Percentiles rank a stretch among this genome's conserved stretches.
phyloP scores from a whole-genome alignment of 352 stramenopile species.

The Aphanomyces stellatus region DNA sequence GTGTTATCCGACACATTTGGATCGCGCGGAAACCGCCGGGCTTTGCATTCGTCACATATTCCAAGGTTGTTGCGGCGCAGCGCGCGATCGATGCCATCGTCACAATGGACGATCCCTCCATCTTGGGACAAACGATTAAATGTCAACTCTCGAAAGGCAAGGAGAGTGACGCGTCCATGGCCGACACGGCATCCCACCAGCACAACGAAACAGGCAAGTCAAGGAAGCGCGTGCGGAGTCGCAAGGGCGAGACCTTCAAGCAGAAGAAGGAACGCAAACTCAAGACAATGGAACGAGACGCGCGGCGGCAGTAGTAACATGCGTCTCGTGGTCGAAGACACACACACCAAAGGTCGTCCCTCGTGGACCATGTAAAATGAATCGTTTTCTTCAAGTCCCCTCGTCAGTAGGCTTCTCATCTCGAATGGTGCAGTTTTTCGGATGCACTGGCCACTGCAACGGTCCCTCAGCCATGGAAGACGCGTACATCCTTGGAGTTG shows the following conservation, averaged over 20 bases:
- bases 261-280: slow-evolving; percentile 17
- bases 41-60: slow-evolving; percentile 72
- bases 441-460: too few species aligned
- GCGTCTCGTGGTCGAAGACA: too few species aligned
- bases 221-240: slow-evolving; percentile 3
- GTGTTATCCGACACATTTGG: slow-evolving; percentile 53
- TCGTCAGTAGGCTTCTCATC: too few species aligned
- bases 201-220: neutral
- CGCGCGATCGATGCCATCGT: slow-evolving; percentile 38
- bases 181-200: neutral
- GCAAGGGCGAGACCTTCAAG: slow-evolving; percentile 11
- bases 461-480: too few species aligned
- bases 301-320: too few species aligned
- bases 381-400: too few species aligned
- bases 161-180: slow-evolving; percentile 27
- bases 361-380: too few species aligned
- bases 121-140: slow-evolving; percentile 63
- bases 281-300: neutral
- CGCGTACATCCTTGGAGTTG: too few species aligned
- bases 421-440: too few species aligned
- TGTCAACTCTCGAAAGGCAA: slow-evolving; percentile 36
- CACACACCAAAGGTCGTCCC: too few species aligned
- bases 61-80: slow-evolving; percentile 33
- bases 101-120: slow-evolving; percentile 33
- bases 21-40: slow-evolving; percentile 43